These are phyloP conservation scores for Plasmodium gonderi DNA, from an alignment of 169 alveolate species.

Conservation along the genomic window DNA sequence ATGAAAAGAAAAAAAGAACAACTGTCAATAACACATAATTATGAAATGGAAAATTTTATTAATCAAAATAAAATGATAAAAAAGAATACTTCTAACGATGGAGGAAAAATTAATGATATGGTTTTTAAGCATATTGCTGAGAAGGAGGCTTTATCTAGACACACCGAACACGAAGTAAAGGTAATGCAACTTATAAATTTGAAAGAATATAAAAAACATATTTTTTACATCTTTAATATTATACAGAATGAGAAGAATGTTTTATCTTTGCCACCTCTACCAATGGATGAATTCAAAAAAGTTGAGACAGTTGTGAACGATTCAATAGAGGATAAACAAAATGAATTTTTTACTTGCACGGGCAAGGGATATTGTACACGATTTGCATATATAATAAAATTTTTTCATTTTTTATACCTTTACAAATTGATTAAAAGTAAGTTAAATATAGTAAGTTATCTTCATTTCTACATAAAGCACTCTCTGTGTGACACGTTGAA, in stretches of 20 bases:
- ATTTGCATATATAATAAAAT: constrained; percentile 1
- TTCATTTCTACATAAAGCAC: constrained; percentile 9
- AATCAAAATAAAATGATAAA: constrained; percentile 31
- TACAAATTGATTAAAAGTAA: constrained; percentile 38
- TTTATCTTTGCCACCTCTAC: constrained; percentile 66
- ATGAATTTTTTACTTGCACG: neutral
- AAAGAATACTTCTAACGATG: neutral
- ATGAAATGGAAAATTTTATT: constrained; percentile 68
- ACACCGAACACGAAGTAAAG: constrained; percentile 53
- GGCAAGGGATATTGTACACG: neutral
- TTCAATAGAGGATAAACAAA: neutral
- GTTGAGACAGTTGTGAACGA: neutral
- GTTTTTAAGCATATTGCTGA: constrained; percentile 72
- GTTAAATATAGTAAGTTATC: constrained; percentile 18
- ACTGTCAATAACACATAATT: constrained; percentile 63
- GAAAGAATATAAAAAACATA: constrained; percentile 51
- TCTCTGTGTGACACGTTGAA: constrained; percentile 4
- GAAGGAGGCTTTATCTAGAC: constrained; percentile 61
- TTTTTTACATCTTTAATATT: constrained; percentile 60
- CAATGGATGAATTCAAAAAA: constrained; percentile 15
- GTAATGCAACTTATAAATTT: constrained; percentile 31
- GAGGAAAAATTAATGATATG: constrained; percentile 23
- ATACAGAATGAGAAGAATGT: neutral
- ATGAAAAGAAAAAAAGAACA: constrained; percentile 34
- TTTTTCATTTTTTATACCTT: constrained; percentile 23